phyloP scores from a whole-genome alignment of 768 basidiomycete genomes.

The Rhodotorula taiwanensis region DNA sequence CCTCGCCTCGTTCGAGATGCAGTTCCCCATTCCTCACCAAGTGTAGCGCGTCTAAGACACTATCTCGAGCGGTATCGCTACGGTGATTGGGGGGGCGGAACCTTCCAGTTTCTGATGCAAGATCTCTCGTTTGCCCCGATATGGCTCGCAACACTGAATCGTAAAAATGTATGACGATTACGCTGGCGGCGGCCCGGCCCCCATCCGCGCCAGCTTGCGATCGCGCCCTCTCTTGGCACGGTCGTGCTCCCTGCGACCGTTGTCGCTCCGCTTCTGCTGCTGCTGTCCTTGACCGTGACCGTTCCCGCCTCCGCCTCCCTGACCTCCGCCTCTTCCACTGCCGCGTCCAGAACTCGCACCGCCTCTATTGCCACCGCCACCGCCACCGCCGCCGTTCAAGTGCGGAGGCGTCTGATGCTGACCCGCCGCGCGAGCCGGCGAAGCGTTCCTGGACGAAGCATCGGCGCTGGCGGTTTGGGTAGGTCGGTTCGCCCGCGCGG shows the following conservation, averaged over 20 bases:
- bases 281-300: not conserved
- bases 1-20: constrained; percentile 8
- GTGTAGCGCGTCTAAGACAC: no score
- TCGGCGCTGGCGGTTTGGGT: not conserved
- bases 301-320: constrained; percentile 1
- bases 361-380: constrained; percentile 44
- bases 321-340: not conserved
- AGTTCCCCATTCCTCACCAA: not conserved
- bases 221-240: constrained; percentile 67
- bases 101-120: no score
- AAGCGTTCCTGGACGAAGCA: not conserved
- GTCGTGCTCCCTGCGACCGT: constrained; percentile 16
- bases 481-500: constrained; percentile 41
- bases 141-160: no score
- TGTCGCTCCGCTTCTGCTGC: constrained; percentile 7
- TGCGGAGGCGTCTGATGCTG: not conserved
- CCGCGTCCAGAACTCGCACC: not conserved
- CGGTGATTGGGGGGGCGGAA: no score
- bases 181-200: not conserved
- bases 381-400: constrained; percentile 49
- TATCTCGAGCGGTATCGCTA: no score
- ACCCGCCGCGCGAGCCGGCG: not conserved
- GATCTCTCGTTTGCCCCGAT: no score
- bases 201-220: constrained; percentile 66
- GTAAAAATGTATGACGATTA: no score